These are phyloP conservation scores for Cryphonectria japonica DNA, from an alignment of 2,329 filamentous ascomycete species.

Conservation along the genomic window DNA sequence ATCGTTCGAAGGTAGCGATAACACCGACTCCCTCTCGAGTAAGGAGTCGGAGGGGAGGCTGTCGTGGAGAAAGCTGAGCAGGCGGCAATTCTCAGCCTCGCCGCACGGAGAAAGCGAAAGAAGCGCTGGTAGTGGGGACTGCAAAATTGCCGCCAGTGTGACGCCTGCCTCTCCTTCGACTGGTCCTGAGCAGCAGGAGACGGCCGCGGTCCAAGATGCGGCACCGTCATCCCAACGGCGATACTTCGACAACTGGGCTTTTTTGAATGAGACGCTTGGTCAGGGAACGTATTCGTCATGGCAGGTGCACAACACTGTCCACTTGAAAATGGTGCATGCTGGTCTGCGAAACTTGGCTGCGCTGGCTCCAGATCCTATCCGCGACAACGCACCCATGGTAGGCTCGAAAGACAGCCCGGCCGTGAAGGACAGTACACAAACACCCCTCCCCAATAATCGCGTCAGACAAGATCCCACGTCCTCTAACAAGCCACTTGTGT, in stretches of 20 bases:
- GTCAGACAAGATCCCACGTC: not conserved
- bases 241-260: slow-evolving; percentile 17
- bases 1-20: slow-evolving; percentile 9
- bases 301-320: slow-evolving; percentile 24
- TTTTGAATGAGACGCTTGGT: slow-evolving; percentile 15
- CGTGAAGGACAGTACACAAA: not conserved
- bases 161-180: not conserved
- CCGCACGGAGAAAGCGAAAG: not conserved
- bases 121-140: too few species aligned
- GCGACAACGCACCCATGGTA: not conserved
- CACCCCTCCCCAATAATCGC: not conserved
- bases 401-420: not conserved
- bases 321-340: slow-evolving; percentile 19
- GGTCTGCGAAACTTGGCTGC: not conserved
- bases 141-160: not conserved
- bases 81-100: slow-evolving; percentile 7
- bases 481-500: not conserved
- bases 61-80: slow-evolving; percentile 13
- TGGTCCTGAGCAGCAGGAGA: not conserved
- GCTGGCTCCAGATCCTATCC: not conserved
- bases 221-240: not conserved
- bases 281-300: slow-evolving; percentile 15
- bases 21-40: slow-evolving; percentile 14
- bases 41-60: slow-evolving; percentile 11
- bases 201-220: not conserved